Base-by-base conservation (phyloP, 805 yeast species). In the Kuraishia floccosa region DNA sequence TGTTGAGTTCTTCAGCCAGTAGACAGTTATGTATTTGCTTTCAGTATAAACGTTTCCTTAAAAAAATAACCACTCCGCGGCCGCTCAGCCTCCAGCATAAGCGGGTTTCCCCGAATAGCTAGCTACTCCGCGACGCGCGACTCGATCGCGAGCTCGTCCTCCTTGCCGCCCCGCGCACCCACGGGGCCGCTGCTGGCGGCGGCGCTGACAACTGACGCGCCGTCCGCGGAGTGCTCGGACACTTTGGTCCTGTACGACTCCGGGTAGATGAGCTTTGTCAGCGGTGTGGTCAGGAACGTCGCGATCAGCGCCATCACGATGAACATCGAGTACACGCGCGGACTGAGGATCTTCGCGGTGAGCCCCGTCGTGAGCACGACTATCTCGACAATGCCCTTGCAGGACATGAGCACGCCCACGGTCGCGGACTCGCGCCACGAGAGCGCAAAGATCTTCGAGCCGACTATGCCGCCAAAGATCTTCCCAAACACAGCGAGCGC, bases 361-460 rank as follows among this genome's bases (percentile, higher is more conserved):
- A 80, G 60, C 30, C 94, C 94, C 16, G 78, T 73, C 25, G 71
- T 74, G 39, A 81, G 59, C 14, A 81, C 91, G 25, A 81, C 87
- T 48, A 81, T 76, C 52, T 81, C 93, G 16, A 81, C 91, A 39
- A 81, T 79, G 52, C 94, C 94, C 52, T 82, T 82, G 63, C 94
- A 82, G 5, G 89, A 79, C 91, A 82, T 82, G 41, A 82, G 60
- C 16, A 79, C 68, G 32, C 93, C 94, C 24, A 80, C 89, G 2
- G 87, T 63, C 22, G 75, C 49, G 2, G 85, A 69, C 49, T 82
- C 91, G 48, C 87, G 67, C 80, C 82, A 76, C 30, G 63, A 62
- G 30, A 81, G 53, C 1, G 80, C 82, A 48, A 65, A 66, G 25
- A 71, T 35, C 39, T 65, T 73, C 2, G 87, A 77, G 24, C 79